phyloP scores from a whole-genome alignment of 352 stramenopile genomes.

The Globisporangium acanthophoron region DNA sequence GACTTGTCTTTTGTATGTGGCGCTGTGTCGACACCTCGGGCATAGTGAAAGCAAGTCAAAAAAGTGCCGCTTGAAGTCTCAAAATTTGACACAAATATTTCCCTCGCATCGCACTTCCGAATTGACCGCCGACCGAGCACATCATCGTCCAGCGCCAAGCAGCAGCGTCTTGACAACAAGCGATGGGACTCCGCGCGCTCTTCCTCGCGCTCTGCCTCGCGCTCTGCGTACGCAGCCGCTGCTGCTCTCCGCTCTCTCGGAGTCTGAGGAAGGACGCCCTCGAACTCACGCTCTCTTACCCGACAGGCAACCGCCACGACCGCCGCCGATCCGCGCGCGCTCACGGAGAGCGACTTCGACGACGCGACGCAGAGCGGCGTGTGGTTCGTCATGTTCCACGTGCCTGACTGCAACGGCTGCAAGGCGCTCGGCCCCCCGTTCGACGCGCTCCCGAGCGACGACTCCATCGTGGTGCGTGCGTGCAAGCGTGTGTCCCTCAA shows the following conservation, averaged over 20 bases:
- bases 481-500: background rate
- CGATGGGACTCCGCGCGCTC: constrained; percentile 23
- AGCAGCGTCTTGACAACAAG: background rate
- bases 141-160: background rate
- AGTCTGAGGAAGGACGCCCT: background rate
- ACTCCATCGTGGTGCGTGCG: constrained; percentile 20
- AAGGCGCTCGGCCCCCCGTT: constrained; percentile 69
- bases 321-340: constrained; percentile 17
- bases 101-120: background rate
- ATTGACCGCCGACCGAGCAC: background rate
- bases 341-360: constrained; percentile 56
- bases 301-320: constrained; percentile 11
- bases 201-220: constrained; percentile 13
- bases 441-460: constrained; percentile 41
- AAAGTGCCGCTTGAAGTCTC: background rate
- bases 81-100: background rate
- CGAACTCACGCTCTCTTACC: background rate
- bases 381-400: constrained; percentile 83
- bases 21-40: background rate
- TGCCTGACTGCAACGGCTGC: constrained; percentile 78
- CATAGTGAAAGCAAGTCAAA: background rate
- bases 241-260: background rate
- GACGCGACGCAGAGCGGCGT: constrained; percentile 37
- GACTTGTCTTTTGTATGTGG: background rate
- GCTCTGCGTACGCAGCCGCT: constrained; percentile 10